phyloP scores from a whole-genome alignment of 2,329 filamentous ascomycete species.

The Dactylonectria estremocensis region DNA sequence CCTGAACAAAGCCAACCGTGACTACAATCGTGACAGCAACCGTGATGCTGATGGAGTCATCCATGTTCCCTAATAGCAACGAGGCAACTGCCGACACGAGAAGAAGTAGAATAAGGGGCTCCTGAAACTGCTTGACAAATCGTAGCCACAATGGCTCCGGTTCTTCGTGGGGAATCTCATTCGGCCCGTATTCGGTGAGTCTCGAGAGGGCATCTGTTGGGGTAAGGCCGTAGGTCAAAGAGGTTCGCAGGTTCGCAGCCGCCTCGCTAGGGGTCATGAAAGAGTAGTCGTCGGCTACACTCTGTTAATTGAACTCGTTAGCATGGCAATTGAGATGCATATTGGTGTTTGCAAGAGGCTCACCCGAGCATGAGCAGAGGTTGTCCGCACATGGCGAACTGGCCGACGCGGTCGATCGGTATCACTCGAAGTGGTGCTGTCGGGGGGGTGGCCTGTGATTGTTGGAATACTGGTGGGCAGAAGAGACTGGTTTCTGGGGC shows the following conservation, averaged over 20 bases:
- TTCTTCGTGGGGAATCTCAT: slow-evolving; percentile 94
- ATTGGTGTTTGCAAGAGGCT: slow-evolving; percentile 37
- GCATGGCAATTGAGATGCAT: background rate
- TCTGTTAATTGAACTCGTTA: slow-evolving; percentile 54
- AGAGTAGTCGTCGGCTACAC: slow-evolving; percentile 72
- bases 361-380: slow-evolving; percentile 71
- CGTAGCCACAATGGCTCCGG: slow-evolving; percentile 96
- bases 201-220: slow-evolving; percentile 86
- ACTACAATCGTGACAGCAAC: slow-evolving; percentile 98
- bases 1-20: slow-evolving; percentile 94
- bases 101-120: slow-evolving; percentile 93
- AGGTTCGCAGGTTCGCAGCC: slow-evolving; percentile 83
- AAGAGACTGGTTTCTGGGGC: slow-evolving; percentile 51
- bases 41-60: slow-evolving; percentile 96
- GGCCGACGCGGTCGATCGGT: slow-evolving; percentile 48
- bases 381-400: slow-evolving; percentile 62
- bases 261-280: slow-evolving; percentile 84
- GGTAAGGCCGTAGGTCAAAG: slow-evolving; percentile 85
- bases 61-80: slow-evolving; percentile 90
- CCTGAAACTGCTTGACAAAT: slow-evolving; percentile 96
- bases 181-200: slow-evolving; percentile 86
- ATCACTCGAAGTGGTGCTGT: slow-evolving; percentile 46
- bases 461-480: slow-evolving; percentile 55
- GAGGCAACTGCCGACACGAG: slow-evolving; percentile 91
- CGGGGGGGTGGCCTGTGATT: slow-evolving; percentile 50